phyloP scores from a whole-genome alignment of 2,329 filamentous ascomycete genomes.

The Ophiosphaerella narmari region DNA sequence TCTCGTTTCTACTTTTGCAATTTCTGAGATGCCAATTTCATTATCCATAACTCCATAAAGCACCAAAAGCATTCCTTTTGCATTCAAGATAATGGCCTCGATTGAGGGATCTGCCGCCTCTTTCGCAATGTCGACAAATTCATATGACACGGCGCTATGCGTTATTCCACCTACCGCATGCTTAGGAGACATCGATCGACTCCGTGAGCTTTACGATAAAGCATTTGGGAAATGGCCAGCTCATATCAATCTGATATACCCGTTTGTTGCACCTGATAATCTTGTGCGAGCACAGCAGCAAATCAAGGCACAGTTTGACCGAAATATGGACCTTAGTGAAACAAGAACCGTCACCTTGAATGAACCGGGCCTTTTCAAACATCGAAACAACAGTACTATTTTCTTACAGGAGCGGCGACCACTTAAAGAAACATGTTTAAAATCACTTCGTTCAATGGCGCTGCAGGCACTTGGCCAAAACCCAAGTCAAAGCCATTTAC shows the following conservation, averaged over 20 bases:
- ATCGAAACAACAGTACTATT: conserved; percentile 56
- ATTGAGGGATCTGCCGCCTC: conserved; percentile 2
- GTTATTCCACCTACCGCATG: conserved; percentile 59
- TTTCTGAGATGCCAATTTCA: conserved; percentile 12
- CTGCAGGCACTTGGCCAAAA: conserved; percentile 32
- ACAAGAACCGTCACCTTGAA: conserved; percentile 38
- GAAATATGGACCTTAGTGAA: conserved; percentile 1
- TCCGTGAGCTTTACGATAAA: conserved; percentile 68
- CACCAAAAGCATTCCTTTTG: too few species aligned
- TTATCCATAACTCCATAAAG: background rate
- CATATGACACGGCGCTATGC: conserved; percentile 65
- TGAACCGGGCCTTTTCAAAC: conserved; percentile 54
- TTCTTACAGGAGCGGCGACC: conserved; percentile 23
- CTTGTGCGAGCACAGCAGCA: conserved; percentile 52
- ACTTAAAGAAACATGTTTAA: conserved; percentile 9
- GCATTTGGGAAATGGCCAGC: conserved; percentile 66
- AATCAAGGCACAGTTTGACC: conserved; percentile 45
- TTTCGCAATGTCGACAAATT: conserved; percentile 37
- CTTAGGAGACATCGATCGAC: conserved; percentile 56
- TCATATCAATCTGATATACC: conserved; percentile 69
- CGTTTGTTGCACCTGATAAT: conserved; percentile 60
- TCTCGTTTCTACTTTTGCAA: background rate
- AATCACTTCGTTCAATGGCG: conserved; percentile 19
- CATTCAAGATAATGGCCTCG: conserved; percentile 22
- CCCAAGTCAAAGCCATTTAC: conserved; percentile 43